Base-by-base conservation (phyloP, 108 stramenopile species). In the Fistulifera pelliculosa region DNA sequence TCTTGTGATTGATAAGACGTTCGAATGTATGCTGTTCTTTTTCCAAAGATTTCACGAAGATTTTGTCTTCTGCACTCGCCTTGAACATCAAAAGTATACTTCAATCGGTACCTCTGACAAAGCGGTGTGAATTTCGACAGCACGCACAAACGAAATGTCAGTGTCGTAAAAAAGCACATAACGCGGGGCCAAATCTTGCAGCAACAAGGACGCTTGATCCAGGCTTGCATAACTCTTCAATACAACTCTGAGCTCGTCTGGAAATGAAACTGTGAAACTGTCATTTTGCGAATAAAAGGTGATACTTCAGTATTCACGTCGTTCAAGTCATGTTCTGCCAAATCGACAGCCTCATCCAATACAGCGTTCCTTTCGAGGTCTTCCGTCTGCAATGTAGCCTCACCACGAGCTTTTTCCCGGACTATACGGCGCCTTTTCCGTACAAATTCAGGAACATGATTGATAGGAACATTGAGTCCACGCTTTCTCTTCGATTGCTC, bases 51-150 rank as follows among this genome's bases (percentile, higher is more conserved):
- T 95, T 88, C 38, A 77, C 56, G 54, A 95, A 99, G n/a, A 71
- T 81, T 44, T 94, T 93, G 62, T 97, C 87, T 64, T 99, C 98
- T 18, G 91, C 84, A 58, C 87, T 89, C n/a, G 90, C 80, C 62
- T 92, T 83, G 61, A 94, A 97, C 23, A 88, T 69, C 41, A 96
- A 68, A 96, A 95, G 61, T 89, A 97, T 23, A 96, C 84, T 23
- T 75, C 65, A 19, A 19, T 21, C 11, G 4, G 44, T 8, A 35
- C 31, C 58, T 64, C 38, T 78, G 55, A 0, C 52, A 61, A 51
- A 12, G 68, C 71, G 31, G 80, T 62, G 57, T 82, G 76, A 22
- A 93, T 75, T 66, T 99, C 98, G 41, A 99, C 52, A 12, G 83
- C 57, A 31, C 98, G 87, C 38, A 96, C 70, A 42, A 96, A 88